Base-by-base conservation (phyloP, 768 basidiomycete species). In the Boletus vermiculosoides region DNA sequence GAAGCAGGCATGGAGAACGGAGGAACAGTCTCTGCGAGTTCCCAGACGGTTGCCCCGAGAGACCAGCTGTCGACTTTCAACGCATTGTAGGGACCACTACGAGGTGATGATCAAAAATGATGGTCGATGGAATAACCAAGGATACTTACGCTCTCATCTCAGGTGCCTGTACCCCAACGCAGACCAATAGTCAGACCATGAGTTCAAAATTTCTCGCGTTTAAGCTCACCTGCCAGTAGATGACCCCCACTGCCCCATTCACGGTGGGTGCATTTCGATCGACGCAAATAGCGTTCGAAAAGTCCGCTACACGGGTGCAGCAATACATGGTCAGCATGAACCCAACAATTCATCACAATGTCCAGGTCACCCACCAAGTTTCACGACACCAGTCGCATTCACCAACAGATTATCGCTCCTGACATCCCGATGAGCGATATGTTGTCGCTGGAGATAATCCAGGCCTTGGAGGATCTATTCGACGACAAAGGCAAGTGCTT, bases 51-150 rank as follows among this genome's bases (percentile, higher is more conserved):
- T 0, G 90, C 90, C 2, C 90, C 90, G 7, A 91, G 75, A 0
- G 89, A 90, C 89, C 89, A 92, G 0, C 87, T 77, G 57, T 92
- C 90, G 45, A 90, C 83, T 67, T 86, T 86, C 42, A 90, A 78
- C 1, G 84, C 81, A 63, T 92, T 78, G 63, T 92, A 92, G 0
- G 84, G 75, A 12, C 86, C 85, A 50, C 86, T 88, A 42, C 33
- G 23, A 55, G 37, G 55, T 18, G 25, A 51, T 49, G 15, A 50
- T 67, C 11, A 64, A 60, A 45, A 44, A 39, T 31, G 52, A 37
- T 20, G 52, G 11, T 34, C 11, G 4, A 23, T 5, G 28, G 25
- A 15, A 28, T 15, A 33, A 28, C 30, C n/a, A 20, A 18, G 34
- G 5, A 5, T 18, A 71, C 87, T 65, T 67, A 90, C 88, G 69